Conservation (phyloP, 805 yeast species). For the Candida anglica region DNA sequence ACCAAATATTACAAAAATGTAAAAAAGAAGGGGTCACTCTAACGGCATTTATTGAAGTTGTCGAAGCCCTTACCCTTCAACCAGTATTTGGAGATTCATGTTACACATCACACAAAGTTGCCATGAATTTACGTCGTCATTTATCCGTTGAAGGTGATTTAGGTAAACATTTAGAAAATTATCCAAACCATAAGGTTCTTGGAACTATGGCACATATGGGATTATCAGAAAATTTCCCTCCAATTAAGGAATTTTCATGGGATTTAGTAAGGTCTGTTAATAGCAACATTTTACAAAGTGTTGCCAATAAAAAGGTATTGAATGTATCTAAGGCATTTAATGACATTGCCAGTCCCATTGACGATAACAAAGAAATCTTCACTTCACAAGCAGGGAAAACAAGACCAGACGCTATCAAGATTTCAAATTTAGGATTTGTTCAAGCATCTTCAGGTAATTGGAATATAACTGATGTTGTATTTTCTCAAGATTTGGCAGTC, state of each 20-base stretch:
- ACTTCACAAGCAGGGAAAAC: conserved; percentile 15
- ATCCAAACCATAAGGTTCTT: conserved; percentile 20
- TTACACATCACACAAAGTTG: conserved; percentile 22
- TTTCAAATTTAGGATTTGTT: conserved; percentile 34
- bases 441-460: conserved; percentile 11
- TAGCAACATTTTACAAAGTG: conserved; percentile 12
- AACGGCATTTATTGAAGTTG: conserved; percentile 26
- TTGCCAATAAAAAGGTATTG: conserved; percentile 19
- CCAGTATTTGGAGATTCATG: conserved; percentile 22
- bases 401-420: conserved; percentile 27
- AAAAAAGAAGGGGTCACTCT: conserved; percentile 25
- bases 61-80: conserved; percentile 21
- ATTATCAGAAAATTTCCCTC: conserved; percentile 24
- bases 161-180: conserved; percentile 5
- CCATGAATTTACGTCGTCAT: conserved; percentile 31
- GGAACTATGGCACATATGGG: conserved; percentile 35
- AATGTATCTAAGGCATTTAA: conserved; percentile 17
- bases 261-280: conserved; percentile 20
- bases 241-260: conserved; percentile 30
- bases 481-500: conserved; percentile 35
- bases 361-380: conserved; percentile 20
- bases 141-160: conserved; percentile 5
- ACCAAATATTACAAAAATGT: conserved; percentile 20
- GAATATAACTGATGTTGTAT: conserved; percentile 27
- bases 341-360: conserved; percentile 9